Conservation (phyloP, 345 rosid species). For the Hibiscus trionum region DNA sequence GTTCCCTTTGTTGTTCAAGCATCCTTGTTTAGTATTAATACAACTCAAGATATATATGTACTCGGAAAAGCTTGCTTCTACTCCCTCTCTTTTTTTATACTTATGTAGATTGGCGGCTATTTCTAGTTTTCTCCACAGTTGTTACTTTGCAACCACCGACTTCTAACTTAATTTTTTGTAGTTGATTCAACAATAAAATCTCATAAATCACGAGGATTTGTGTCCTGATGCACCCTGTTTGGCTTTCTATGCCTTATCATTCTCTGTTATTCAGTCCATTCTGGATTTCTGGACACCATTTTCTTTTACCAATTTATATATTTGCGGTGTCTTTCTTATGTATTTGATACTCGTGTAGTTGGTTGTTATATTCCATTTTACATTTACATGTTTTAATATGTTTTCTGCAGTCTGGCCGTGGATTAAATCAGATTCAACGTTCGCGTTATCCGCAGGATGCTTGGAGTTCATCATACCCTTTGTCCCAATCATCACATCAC, state of each 20-base stretch:
- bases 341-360: not conserved
- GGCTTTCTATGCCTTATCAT: not conserved
- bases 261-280: not conserved
- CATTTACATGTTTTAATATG: slow-evolving; percentile 7
- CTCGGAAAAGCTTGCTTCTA: not conserved
- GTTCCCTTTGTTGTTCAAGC: not conserved
- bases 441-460: slow-evolving; percentile 37
- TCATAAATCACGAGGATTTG: not conserved
- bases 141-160: not conserved
- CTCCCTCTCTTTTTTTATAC: not conserved
- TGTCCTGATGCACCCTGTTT: not conserved
- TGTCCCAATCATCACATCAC: slow-evolving; percentile 35
- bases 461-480: slow-evolving; percentile 34
- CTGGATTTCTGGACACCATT: not conserved
- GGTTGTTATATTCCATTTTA: not conserved
- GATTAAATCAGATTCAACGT: slow-evolving; percentile 25
- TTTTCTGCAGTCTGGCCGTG: slow-evolving; percentile 41
- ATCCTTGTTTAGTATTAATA: not conserved
- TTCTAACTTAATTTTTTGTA: not conserved
- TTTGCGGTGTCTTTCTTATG: not conserved
- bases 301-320: not conserved
- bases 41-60: not conserved
- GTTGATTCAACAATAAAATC: not conserved
- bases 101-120: not conserved
- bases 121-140: not conserved